Evolutionary conservation across 768 basidiomycete species (phyloP).

Genomic region (Lactarius pseudohatsudake): DNA sequence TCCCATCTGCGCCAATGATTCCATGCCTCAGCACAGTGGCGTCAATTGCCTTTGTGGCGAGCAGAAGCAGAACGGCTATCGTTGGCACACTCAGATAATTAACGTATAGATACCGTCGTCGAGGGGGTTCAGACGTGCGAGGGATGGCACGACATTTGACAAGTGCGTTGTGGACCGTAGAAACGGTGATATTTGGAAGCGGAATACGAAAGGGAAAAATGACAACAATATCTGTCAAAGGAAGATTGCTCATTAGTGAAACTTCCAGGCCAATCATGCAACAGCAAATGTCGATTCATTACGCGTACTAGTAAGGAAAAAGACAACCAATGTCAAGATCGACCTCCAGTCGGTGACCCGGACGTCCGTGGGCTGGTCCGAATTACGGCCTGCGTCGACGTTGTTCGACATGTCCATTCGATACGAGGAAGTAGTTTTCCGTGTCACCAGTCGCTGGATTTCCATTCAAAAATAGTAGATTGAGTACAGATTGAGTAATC

Average conservation of each 20-base stretch:
- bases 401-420: not conserved
- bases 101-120: constrained; percentile 30
- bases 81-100: constrained; percentile 38
- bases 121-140: constrained; percentile 4
- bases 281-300: not conserved
- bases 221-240: constrained; percentile 23
- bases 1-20: constrained; percentile 74
- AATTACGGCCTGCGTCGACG: not conserved
- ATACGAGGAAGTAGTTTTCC: not conserved
- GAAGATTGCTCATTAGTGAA: constrained; percentile 3
- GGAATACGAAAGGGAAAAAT: constrained; percentile 29
- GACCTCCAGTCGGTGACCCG: constrained; percentile 17
- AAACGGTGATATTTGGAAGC: constrained; percentile 13
- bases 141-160: constrained; percentile 23
- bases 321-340: constrained; percentile 20
- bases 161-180: constrained; percentile 3
- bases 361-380: not conserved
- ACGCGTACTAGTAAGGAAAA: constrained; percentile 20
- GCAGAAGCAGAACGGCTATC: constrained; percentile 34
- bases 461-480: not conserved
- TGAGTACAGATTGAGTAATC: not conserved
- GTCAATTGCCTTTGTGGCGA: constrained; percentile 35
- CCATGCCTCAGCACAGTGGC: constrained; percentile 60
- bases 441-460: not conserved
- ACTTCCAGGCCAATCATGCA: not conserved